A percentile compares a stretch with the other conserved stretches of the same genome.
Conservation (phyloP, 2,329 filamentous ascomycete genomes). For the Fusarium solani-melongenae region DNA sequence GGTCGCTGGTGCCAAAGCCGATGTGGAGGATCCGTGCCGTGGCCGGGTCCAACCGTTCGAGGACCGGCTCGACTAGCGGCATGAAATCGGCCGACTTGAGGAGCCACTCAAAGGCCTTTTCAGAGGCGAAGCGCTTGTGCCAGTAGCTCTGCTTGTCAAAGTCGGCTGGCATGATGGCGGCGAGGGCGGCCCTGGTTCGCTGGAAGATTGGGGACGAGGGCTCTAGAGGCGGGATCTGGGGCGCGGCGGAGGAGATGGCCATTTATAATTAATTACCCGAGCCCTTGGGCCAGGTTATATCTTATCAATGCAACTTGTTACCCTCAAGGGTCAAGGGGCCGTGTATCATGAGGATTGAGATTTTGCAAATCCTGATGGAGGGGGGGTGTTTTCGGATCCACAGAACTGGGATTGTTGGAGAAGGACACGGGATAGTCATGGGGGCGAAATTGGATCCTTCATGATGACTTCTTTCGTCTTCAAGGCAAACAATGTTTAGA, state of each 20-base stretch:
- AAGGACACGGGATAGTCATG: constrained; percentile 5
- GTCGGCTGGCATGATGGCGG: constrained; percentile 46
- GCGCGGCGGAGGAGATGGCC: constrained; percentile 27
- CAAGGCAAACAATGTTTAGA: neutral
- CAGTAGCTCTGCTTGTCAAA: constrained; percentile 64
- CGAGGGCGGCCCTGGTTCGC: constrained; percentile 10
- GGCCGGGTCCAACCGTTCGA: constrained; percentile 43
- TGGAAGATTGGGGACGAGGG: constrained; percentile 25
- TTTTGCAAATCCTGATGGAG: constrained; percentile 25
- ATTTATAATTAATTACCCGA: neutral
- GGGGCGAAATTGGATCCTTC: constrained; percentile 11
- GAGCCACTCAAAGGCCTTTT: constrained; percentile 62
- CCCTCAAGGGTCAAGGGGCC: neutral
- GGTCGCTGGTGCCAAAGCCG: constrained; percentile 62
- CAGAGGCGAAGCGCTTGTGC: constrained; percentile 58
- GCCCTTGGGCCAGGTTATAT: neutral
- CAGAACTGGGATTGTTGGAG: constrained; percentile 29
- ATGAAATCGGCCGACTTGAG: constrained; percentile 55
- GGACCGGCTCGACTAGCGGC: constrained; percentile 51
- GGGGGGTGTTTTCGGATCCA: constrained; percentile 18
- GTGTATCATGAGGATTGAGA: constrained; percentile 29
- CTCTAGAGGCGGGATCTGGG: constrained; percentile 36
- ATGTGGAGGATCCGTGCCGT: constrained; percentile 56
- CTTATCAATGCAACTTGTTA: constrained; percentile 4
- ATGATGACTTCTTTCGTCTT: neutral